Evolutionary conservation across 2,329 filamentous ascomycete genomes (phyloP), one percentile per base, ranked within the genome.

Genomic region (Hypoxylon sp.): DNA sequence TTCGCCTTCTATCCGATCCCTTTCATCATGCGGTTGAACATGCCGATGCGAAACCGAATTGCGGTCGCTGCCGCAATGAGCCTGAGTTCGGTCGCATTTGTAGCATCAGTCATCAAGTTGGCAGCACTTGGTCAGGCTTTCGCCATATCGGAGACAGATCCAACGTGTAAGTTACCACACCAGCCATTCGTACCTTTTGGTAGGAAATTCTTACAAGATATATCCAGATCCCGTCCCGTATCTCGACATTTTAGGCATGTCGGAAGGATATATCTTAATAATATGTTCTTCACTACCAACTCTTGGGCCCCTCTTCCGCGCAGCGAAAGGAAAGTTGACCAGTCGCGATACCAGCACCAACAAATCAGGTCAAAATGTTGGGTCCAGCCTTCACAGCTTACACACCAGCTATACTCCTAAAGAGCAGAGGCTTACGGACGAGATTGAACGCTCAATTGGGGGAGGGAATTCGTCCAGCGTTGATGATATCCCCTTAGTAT

Each of bases 1-100:
- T 69, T 68, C 52, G 66, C 66, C 5, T 49, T 69, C 4, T 69
- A 67, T 35, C 66, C 66, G 4, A 60, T 69, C 3, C 65, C 66
- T 3, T 64, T 67, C 15, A 50, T 69, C n/a, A 69, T 69, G 66
- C 60, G 65, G 13, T 38, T 68, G 9, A 66, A 66, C 34, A 69
- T 69, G 65, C 63, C 63, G 15, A 43, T 68, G 7, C 64, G 55
- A 37, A 50, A 19, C 13, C 63, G 66, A 15, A 25, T 69, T 4
- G 55, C 61, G 2, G 62, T 66, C 26, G 57, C 63, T 6, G 19
- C 43, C 5, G 63, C 65, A 11, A 41, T 68, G 17, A 62, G 65
- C 30, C 51, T 68, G 3, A 62, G 64, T 25, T 48, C 53, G 7
- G 45, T 67, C 1, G 66, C 65, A 6, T 67, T 61, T 20, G 57